These are phyloP conservation scores for Zasmidium citrigriseum DNA, from an alignment of 2,329 filamentous ascomycete species.

Conservation along the genomic window DNA sequence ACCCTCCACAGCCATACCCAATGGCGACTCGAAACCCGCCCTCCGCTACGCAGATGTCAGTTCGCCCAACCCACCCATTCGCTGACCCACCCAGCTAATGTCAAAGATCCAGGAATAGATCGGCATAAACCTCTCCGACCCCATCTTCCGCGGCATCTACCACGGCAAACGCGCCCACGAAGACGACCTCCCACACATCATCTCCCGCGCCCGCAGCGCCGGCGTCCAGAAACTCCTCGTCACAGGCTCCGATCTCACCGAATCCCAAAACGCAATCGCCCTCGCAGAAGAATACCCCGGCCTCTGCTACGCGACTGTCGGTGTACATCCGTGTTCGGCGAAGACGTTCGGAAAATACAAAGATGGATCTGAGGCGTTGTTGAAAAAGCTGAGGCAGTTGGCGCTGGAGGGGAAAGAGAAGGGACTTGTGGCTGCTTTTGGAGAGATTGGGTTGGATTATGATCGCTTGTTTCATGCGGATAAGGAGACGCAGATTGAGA, in stretches of 20 bases:
- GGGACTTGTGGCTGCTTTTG: conserved; percentile 75
- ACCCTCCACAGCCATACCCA: background rate
- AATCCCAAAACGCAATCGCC: conserved; percentile 72
- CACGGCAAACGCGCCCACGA: conserved; percentile 76
- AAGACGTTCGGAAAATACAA: conserved; percentile 70
- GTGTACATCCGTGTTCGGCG: conserved; percentile 89
- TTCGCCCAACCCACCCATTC: conserved; percentile 1
- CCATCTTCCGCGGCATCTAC: conserved; percentile 82
- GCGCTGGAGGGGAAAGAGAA: conserved; percentile 59
- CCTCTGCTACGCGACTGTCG: conserved; percentile 84
- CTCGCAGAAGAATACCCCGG: conserved; percentile 74
- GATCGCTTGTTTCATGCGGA: conserved; percentile 83
- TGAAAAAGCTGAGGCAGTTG: conserved; percentile 64
- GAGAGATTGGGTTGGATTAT: conserved; percentile 95
- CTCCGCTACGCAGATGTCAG: conserved; percentile 26
- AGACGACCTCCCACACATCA: conserved; percentile 72
- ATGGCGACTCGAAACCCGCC: conserved; percentile 6
- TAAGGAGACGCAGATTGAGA: conserved; percentile 76
- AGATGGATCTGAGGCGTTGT: conserved; percentile 56
- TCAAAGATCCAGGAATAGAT: conserved; percentile 53
- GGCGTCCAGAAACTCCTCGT: conserved; percentile 90
- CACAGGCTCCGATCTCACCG: conserved; percentile 83
- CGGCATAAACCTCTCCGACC: conserved; percentile 94
- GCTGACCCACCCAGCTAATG: conserved; percentile 3
- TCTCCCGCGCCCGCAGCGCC: conserved; percentile 73